phyloP scores from a whole-genome alignment of 805 yeast genomes.

The Candida tallmaniae region DNA sequence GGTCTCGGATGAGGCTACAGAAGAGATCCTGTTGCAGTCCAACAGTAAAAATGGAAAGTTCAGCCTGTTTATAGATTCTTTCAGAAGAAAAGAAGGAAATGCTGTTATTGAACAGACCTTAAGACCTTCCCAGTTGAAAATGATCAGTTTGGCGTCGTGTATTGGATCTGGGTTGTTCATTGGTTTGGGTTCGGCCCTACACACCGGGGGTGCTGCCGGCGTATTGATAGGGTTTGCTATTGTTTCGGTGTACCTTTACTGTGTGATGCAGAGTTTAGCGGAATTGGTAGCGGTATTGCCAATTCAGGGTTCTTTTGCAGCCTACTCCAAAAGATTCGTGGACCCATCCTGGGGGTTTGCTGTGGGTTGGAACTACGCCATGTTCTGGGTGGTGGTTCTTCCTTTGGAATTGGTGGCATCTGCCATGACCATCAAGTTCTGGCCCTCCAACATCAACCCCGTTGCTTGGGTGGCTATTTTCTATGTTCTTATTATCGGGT shows the following conservation, averaged over 20 bases:
- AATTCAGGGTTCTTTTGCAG: constrained; percentile 38
- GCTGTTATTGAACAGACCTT: constrained; percentile 15
- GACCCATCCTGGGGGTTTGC: constrained; percentile 44
- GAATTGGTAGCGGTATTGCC: constrained; percentile 37
- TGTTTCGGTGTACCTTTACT: constrained; percentile 36
- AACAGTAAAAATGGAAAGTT: too few relatives aligned
- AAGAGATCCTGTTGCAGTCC: too few relatives aligned
- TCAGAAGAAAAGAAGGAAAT: constrained; percentile 18
- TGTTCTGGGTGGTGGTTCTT: constrained; percentile 41
- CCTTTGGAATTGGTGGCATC: constrained; percentile 42
- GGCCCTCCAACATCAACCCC: constrained; percentile 34
- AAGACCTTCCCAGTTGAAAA: constrained; percentile 29
- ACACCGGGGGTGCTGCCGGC: constrained; percentile 31
- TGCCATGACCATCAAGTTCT: constrained; percentile 36
- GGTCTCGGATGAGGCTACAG: too few relatives aligned
- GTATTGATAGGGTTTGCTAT: constrained; percentile 37
- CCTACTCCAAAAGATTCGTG: constrained; percentile 37
- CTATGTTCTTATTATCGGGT: constrained; percentile 30
- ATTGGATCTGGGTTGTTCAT: constrained; percentile 40
- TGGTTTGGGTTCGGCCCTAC: constrained; percentile 35
- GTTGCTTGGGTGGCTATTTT: constrained; percentile 41
- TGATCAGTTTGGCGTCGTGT: constrained; percentile 41
- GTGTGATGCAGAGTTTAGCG: constrained; percentile 40
- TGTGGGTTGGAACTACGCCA: constrained; percentile 42
- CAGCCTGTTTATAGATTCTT: constrained; percentile 9